Evolutionary conservation across 1,284 basidiomycete genomes (phyloP), one percentile per base, ranked within the genome.

Genomic region (Ustilago lituana): DNA sequence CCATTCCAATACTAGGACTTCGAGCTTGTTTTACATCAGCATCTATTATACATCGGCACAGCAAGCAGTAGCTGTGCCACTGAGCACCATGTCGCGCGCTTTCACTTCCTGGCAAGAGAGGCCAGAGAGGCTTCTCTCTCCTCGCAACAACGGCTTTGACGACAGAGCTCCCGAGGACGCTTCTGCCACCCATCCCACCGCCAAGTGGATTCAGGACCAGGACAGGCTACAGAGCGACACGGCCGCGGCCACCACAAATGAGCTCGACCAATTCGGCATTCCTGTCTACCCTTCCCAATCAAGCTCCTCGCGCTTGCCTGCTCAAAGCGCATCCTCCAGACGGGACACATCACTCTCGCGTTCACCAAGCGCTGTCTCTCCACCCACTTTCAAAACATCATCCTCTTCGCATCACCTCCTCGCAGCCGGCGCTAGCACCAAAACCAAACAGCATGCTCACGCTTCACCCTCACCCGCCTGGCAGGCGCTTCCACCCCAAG

Each of bases 91-190:
- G 66, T 60, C 66, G 35, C 22, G 50, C 39, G 56, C 52, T 19
- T 63, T 69, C 40, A 43, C 26, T 6, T 63, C 60, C 1, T 69
- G 66, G 59, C 49, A 69, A 22, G 66, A 69, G 47, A 45, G 66
- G 48, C 66, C 66, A 10, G 66, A 69, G 29, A 57, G 26, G 32
- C 62, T 65, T 40, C 32, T 65, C 6, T 22, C 51, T 17, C 36
- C 48, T 24, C 44, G 26, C 33, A 43, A 23, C 14, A 48, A 35
- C 7, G 37, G 32, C 45, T 31, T 23, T 32, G 32, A 36, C 12
- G 31, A 19, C 24, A 26, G 20, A 9, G 22, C 11, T 6, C 14
- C 47, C 15, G 33, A 51, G 12, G 41, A 55, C 23, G 19, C 27
- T 7, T 46, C 47, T 14, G 33, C 10, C 0, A 10, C 51, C 2